Base-by-base conservation (phyloP, 1,284 basidiomycete genomes). In the Microstroma glucosiphilum region DNA sequence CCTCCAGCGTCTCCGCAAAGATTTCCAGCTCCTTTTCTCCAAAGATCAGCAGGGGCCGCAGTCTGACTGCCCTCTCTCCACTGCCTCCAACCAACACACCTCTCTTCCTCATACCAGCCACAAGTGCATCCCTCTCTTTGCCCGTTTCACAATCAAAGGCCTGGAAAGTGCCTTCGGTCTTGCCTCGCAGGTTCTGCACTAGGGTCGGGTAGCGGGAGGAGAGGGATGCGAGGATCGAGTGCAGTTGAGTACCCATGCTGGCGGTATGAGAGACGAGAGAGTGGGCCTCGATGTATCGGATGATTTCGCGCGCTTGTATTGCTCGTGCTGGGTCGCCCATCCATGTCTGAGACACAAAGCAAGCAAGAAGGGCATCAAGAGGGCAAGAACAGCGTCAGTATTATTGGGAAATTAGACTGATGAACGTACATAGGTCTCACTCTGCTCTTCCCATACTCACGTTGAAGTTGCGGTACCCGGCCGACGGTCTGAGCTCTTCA, bases 1-100 rank as follows among this genome's bases (percentile, higher is more conserved):
- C 60, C 59, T 80, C 75, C 30, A 81, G 68, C 42, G 69, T 71
- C 46, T 78, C 74, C 25, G 81, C 62, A 60, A 83, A 76, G 37
- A 83, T 67, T 57, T 80, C 81, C 17, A 78, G 75, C 63, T 83
- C 82, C 57, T 75, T 72, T 63, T 80, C 74, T 55, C 80, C 81
- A 71, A 84, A 84, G 9, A 82, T 81, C 54, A 84, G 77, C 80
- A 80, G 79, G 0, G 83, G 83, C 63, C 84, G 70, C 57, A 85
- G 73, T 40, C 83, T 74, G 13, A 84, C 80, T 9, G 82, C 75
- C 60, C 66, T 63, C 56, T 80, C 79, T 37, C 81, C 78, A 51
- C 79, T 78, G 1, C 70, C 82, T 26, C 81, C 81, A 68, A 82
- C 80, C 58, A 82, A 80, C 48, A 83, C 80, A 41, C 83, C 83